phyloP scores from a whole-genome alignment of 352 stramenopile species.

The Discostella stelligera region DNA sequence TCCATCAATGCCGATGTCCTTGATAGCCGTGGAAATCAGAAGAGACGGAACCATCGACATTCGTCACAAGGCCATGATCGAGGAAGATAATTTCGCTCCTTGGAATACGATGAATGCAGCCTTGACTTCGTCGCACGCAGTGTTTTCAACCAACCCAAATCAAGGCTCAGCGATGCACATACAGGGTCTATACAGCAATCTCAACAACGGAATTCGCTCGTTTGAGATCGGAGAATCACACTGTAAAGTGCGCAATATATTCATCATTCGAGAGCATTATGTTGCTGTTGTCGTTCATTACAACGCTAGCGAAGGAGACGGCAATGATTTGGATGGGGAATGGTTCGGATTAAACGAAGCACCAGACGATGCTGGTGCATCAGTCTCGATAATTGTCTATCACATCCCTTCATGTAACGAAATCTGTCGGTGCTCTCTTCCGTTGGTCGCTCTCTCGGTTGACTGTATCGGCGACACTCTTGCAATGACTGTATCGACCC shows the following conservation, averaged over 20 bases:
- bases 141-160: conserved; percentile 13
- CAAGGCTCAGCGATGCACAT: neutral
- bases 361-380: neutral
- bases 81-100: conserved; percentile 6
- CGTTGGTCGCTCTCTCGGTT: conserved; percentile 10
- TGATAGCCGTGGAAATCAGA: conserved; percentile 17
- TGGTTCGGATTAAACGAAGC: conserved; percentile 48
- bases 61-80: conserved; percentile 13
- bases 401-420: conserved; percentile 47
- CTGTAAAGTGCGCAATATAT: conserved; percentile 18
- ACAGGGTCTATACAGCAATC: neutral
- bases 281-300: conserved; percentile 18
- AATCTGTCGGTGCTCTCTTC: conserved; percentile 46
- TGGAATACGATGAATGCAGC: conserved; percentile 5
- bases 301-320: conserved; percentile 3
- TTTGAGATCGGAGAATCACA: conserved; percentile 19
- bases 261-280: conserved; percentile 37
- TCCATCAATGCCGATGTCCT: neutral
- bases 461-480: conserved; percentile 41
- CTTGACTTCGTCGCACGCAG: conserved; percentile 22
- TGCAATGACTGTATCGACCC: conserved; percentile 44
- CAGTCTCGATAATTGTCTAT: conserved; percentile 15
- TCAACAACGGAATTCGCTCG: conserved; percentile 1
- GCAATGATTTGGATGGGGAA: conserved; percentile 35
- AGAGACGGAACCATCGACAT: conserved; percentile 17